Evolutionary conservation across 345 rosid genomes (phyloP).

Genomic region (Streptanthus diversifolius): DNA sequence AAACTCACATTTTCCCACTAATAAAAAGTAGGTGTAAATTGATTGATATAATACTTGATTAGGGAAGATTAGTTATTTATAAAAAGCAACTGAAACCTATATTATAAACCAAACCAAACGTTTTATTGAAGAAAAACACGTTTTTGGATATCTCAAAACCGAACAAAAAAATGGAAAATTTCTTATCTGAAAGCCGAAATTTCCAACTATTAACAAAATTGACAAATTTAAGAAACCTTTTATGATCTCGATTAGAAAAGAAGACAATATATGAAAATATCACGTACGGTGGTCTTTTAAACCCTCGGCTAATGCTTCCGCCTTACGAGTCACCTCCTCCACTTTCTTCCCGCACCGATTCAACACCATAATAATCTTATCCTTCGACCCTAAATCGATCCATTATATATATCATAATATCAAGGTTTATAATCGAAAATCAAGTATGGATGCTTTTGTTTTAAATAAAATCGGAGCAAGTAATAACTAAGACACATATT

Average conservation of each 20-base stretch:
- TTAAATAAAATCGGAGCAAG: neutral
- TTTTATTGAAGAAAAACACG: neutral
- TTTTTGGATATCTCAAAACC: too few species aligned
- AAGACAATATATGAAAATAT: neutral
- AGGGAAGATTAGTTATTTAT: neutral
- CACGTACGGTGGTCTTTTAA: slow-evolving; percentile 60
- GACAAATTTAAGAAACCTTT: neutral
- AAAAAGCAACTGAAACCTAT: neutral
- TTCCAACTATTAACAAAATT: too few species aligned
- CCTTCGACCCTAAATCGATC: slow-evolving; percentile 46
- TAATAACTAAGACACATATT: neutral
- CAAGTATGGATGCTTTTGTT: neutral
- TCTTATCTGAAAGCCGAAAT: neutral
- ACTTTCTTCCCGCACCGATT: slow-evolving; percentile 57
- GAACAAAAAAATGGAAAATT: too few species aligned
- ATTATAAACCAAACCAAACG: neutral
- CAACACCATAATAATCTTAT: slow-evolving; percentile 44
- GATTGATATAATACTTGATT: neutral
- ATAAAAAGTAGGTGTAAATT: neutral
- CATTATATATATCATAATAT: neutral
- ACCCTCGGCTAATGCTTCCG: slow-evolving; percentile 51
- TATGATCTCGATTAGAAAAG: neutral
- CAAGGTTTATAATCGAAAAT: neutral
- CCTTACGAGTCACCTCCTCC: slow-evolving; percentile 56
- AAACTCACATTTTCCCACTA: neutral